Percentiles rank a stretch among this genome's conserved stretches.
Evolutionary conservation across 169 alveolate species (phyloP).

Genomic region (Eimeria falciformis): DNA sequence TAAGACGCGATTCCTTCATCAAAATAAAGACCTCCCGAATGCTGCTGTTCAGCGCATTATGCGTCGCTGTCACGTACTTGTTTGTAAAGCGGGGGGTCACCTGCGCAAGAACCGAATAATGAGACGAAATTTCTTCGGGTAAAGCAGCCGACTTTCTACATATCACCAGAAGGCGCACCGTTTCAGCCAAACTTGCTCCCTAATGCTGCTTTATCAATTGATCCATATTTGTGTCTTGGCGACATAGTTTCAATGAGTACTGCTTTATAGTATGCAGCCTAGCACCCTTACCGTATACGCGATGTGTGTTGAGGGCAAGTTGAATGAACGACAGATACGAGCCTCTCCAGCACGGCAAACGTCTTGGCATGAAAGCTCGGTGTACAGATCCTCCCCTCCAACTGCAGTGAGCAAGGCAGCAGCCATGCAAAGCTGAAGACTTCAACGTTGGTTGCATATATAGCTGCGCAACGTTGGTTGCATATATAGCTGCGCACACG

Average conservation of each 20-base stretch:
- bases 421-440: not conserved
- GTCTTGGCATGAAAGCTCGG: slow-evolving; percentile 29
- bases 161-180: no score
- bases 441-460: not conserved
- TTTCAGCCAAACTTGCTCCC: no score
- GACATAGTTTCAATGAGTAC: no score
- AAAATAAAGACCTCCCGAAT: slow-evolving; percentile 19
- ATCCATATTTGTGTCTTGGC: no score
- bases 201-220: no score
- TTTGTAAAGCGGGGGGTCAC: slow-evolving; percentile 66
- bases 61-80: slow-evolving; percentile 65
- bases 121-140: not conserved
- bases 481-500: no score
- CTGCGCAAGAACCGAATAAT: not conserved
- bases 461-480: not conserved
- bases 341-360: slow-evolving; percentile 65
- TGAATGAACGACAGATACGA: slow-evolving; percentile 66
- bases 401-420: not conserved
- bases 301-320: slow-evolving; percentile 59
- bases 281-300: slow-evolving; percentile 37
- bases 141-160: no score
- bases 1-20: slow-evolving; percentile 19
- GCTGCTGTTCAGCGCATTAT: slow-evolving; percentile 63
- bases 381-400: slow-evolving; percentile 54
- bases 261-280: no score